A percentile compares a stretch with the other conserved stretches of the same genome.
phyloP scores from a whole-genome alignment of 2,329 filamentous ascomycete species.

The Colletotrichum agaves region DNA sequence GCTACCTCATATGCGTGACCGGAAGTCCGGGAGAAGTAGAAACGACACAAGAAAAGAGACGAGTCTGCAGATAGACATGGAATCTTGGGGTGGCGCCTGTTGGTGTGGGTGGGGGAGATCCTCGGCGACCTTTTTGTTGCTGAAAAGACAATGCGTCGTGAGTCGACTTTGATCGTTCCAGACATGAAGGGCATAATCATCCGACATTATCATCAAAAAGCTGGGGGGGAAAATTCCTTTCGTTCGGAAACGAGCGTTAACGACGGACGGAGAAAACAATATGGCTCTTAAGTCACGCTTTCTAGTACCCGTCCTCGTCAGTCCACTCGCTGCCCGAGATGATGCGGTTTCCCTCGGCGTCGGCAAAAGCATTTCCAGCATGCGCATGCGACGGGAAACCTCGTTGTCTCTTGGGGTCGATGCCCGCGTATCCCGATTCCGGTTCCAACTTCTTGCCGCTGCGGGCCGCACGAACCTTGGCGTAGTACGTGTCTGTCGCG shows the following conservation, averaged over 20 bases:
- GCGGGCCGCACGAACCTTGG: constrained; percentile 76
- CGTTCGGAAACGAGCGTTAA: neutral
- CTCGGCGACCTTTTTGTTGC: constrained; percentile 6
- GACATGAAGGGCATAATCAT: constrained; percentile 36
- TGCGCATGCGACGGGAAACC: constrained; percentile 63
- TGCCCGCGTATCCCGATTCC: constrained; percentile 57
- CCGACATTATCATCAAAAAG: constrained; percentile 33
- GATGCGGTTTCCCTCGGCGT: constrained; percentile 70
- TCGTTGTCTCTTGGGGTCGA: constrained; percentile 63
- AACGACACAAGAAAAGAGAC: constrained; percentile 27
- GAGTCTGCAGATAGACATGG: neutral
- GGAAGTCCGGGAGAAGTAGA: constrained; percentile 1
- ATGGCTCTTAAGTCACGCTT: neutral
- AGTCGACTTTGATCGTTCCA: constrained; percentile 23
- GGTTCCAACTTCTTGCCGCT: constrained; percentile 69
- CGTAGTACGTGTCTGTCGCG: constrained; percentile 81
- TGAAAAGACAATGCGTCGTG: constrained; percentile 20
- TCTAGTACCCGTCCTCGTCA: constrained; percentile 69
- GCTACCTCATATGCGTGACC: constrained; percentile 12
- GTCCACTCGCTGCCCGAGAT: constrained; percentile 75
- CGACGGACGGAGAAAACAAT: neutral
- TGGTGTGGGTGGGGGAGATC: neutral
- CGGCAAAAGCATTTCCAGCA: constrained; percentile 60
- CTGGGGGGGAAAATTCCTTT: neutral
- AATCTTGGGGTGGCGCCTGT: neutral